Conservation (phyloP, 2,329 filamentous ascomycete species). For the Zarea fungicola region DNA sequence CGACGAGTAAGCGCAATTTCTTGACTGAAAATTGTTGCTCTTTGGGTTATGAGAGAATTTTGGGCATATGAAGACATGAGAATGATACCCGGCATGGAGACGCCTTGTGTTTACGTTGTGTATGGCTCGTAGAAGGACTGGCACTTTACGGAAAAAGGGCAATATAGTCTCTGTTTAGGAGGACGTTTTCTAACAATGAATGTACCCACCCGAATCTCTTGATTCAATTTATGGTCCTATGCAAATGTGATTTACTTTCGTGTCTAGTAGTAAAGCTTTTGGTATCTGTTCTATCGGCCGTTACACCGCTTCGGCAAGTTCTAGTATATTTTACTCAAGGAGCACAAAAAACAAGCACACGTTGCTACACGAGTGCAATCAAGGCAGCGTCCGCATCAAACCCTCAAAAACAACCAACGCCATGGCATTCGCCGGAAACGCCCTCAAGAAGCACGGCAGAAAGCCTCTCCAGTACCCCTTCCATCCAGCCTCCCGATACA, state of each 20-base stretch:
- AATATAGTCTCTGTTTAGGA: neutral
- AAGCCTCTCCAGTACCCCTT: conserved; percentile 92
- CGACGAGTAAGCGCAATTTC: conserved; percentile 68
- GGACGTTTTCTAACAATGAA: conserved; percentile 3
- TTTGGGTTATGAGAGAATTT: neutral
- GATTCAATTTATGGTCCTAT: neutral
- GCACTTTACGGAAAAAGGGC: neutral
- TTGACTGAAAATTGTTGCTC: conserved; percentile 15
- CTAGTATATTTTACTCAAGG: too few relatives aligned
- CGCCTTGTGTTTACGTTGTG: neutral
- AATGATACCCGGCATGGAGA: conserved; percentile 5
- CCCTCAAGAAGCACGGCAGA: conserved; percentile 84
- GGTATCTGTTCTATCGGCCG: neutral
- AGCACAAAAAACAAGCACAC: neutral
- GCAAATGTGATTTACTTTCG: neutral
- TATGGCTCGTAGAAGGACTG: conserved; percentile 8
- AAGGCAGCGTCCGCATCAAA: conserved; percentile 67
- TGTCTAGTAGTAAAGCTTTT: neutral
- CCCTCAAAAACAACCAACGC: conserved; percentile 90
- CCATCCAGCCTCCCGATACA: conserved; percentile 71
- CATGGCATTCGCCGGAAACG: conserved; percentile 94
- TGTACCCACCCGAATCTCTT: conserved; percentile 10
- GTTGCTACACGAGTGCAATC: conserved; percentile 8
- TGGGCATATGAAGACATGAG: neutral
- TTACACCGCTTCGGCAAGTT: too few relatives aligned